Conservation (phyloP, 495 filamentous ascomycete genomes). For the Friedmanniomyces simplex region DNA sequence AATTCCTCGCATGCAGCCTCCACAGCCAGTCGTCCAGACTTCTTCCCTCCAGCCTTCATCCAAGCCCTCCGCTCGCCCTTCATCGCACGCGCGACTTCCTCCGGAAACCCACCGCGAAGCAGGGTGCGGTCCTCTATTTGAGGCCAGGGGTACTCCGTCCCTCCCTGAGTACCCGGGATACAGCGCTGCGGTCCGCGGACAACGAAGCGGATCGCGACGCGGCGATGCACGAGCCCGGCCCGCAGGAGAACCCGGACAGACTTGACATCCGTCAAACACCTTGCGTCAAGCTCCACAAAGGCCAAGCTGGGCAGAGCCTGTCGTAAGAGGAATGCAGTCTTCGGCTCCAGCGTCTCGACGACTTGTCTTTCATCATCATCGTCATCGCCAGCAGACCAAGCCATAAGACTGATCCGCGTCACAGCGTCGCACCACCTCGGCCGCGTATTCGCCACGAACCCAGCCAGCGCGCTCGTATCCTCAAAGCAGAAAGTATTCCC, state of each 20-base stretch:
- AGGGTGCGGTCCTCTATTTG: neutral
- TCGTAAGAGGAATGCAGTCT: no score
- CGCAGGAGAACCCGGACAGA: neutral
- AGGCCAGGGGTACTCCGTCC: neutral
- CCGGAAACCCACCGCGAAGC: constrained; percentile 5
- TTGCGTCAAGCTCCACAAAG: neutral
- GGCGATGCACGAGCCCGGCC: neutral
- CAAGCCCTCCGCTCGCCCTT: constrained; percentile 6
- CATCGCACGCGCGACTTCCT: constrained; percentile 1
- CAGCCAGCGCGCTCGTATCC: neutral
- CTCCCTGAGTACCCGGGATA: neutral
- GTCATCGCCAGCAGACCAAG: neutral
- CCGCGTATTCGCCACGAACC: neutral
- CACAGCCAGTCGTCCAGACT: neutral
- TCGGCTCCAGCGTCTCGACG: no score
- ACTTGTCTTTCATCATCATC: no score
- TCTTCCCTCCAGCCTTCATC: constrained; percentile 2
- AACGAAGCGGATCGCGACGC: no score
- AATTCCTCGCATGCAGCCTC: neutral
- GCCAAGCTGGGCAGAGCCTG: neutral
- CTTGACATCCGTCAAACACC: neutral
- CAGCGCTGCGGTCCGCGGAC: no score
- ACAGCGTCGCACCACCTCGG: neutral
- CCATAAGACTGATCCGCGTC: neutral
- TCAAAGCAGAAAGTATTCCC: constrained; percentile 11